phyloP scores from a whole-genome alignment of 2,329 filamentous ascomycete species.

The Pseudogymnoascus sp. region DNA sequence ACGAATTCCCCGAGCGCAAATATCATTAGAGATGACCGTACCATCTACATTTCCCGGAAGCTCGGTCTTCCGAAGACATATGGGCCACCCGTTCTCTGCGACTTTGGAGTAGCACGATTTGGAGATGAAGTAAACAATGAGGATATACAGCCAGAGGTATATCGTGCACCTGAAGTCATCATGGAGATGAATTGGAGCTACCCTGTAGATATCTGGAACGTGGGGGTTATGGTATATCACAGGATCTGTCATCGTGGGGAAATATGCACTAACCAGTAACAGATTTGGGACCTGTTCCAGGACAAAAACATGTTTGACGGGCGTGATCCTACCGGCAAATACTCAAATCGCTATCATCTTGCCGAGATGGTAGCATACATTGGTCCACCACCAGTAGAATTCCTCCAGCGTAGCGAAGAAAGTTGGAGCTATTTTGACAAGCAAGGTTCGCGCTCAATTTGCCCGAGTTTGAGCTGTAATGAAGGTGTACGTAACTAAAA shows the following conservation, averaged over 20 bases:
- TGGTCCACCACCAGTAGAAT: constrained; percentile 30
- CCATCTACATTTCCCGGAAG: constrained; percentile 23
- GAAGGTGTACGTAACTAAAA: not conserved
- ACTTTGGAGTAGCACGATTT: constrained; percentile 23
- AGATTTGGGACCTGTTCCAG: constrained; percentile 15
- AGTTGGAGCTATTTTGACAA: not conserved
- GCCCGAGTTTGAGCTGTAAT: not conserved
- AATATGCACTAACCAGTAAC: constrained; percentile 19
- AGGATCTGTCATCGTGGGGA: constrained; percentile 20
- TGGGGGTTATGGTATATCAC: constrained; percentile 28
- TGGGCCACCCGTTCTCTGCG: constrained; percentile 26
- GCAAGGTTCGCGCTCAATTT: not conserved
- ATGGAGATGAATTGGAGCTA: constrained; percentile 17
- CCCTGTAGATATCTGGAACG: constrained; percentile 32
- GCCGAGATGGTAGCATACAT: constrained; percentile 37
- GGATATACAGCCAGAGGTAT: constrained; percentile 20
- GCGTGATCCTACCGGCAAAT: not conserved
- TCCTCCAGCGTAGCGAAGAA: constrained; percentile 14
- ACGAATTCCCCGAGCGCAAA: constrained; percentile 25
- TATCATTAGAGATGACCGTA: constrained; percentile 24
- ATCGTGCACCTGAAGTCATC: constrained; percentile 22
- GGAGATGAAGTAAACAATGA: constrained; percentile 15
- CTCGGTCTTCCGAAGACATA: constrained; percentile 24
- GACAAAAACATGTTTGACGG: constrained; percentile 12
- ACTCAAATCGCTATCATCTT: constrained; percentile 32